These are phyloP conservation scores for Aspergillus tanneri DNA, from an alignment of 2,329 filamentous ascomycete genomes.

Conservation along the genomic window DNA sequence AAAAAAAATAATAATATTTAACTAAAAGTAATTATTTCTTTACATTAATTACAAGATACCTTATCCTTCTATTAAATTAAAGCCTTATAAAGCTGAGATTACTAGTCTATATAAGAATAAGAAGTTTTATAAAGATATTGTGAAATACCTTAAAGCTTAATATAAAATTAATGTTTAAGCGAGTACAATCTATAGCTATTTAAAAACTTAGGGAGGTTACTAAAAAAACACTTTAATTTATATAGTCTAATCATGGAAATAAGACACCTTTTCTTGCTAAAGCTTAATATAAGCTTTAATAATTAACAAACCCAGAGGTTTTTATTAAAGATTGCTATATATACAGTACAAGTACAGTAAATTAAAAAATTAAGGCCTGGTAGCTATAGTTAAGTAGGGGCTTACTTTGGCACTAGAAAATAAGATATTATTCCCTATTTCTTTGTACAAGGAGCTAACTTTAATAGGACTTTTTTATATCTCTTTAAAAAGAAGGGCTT, in stretches of 20 bases:
- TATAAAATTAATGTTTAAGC: slow-evolving; percentile 8
- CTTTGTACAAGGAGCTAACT: no score
- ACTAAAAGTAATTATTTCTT: no score
- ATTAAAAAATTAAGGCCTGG: slow-evolving; percentile 16
- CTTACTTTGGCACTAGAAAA: slow-evolving; percentile 5
- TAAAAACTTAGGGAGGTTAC: slow-evolving; percentile 13
- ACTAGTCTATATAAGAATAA: no score
- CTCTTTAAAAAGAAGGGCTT: slow-evolving; percentile 7
- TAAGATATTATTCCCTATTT: background rate
- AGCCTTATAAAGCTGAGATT: no score
- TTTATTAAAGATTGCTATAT: no score
- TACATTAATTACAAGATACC: no score
- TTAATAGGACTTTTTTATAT: slow-evolving; percentile 13
- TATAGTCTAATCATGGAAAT: slow-evolving; percentile 14
- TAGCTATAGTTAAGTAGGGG: slow-evolving; percentile 11
- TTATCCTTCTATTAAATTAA: no score
- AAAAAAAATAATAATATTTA: no score
- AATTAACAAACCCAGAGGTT: no score
- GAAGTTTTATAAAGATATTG: background rate
- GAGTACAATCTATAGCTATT: slow-evolving; percentile 11
- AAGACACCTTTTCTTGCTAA: no score
- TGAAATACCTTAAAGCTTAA: background rate
- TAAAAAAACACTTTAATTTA: slow-evolving; percentile 8
- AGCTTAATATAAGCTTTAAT: no score
- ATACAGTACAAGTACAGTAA: no score